Percentiles rank a stretch among this genome's conserved stretches.
phyloP scores from a whole-genome alignment of 805 yeast genomes.

The Vanderwaltozyma verrucispora region DNA sequence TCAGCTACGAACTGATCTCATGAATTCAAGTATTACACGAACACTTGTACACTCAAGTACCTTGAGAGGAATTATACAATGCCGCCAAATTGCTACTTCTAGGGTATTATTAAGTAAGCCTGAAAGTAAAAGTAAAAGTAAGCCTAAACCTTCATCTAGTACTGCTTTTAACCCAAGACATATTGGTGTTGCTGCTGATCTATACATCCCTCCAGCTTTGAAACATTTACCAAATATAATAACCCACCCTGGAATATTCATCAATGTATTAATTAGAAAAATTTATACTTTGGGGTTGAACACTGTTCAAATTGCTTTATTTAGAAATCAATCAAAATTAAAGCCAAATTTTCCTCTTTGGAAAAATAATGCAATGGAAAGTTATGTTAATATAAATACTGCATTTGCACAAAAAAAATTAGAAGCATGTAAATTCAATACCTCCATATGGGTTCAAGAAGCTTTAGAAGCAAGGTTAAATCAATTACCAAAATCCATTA shows the following conservation, averaged over 20 bases:
- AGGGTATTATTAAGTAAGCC: neutral
- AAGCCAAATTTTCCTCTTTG: slow-evolving; percentile 64
- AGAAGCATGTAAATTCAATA: slow-evolving; percentile 33
- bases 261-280: slow-evolving; percentile 46
- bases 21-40: neutral
- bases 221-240: slow-evolving; percentile 36
- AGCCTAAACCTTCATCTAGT: neutral
- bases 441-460: slow-evolving; percentile 55
- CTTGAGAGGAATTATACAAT: neutral
- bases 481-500: slow-evolving; percentile 46
- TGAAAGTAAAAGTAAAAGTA: no score
- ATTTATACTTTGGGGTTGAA: slow-evolving; percentile 55
- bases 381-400: slow-evolving; percentile 66
- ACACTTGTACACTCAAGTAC: neutral
- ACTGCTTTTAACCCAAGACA: slow-evolving; percentile 30
- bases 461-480: slow-evolving; percentile 43
- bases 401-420: slow-evolving; percentile 61
- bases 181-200: slow-evolving; percentile 33
- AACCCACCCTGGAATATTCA: slow-evolving; percentile 32
- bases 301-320: slow-evolving; percentile 55
- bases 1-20: no score
- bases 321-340: slow-evolving; percentile 56
- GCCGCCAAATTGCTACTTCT: neutral
- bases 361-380: slow-evolving; percentile 78
- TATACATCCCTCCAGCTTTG: slow-evolving; percentile 43